Base-by-base conservation (phyloP, 495 filamentous ascomycete species). In the Elasticomyces elasticus region DNA sequence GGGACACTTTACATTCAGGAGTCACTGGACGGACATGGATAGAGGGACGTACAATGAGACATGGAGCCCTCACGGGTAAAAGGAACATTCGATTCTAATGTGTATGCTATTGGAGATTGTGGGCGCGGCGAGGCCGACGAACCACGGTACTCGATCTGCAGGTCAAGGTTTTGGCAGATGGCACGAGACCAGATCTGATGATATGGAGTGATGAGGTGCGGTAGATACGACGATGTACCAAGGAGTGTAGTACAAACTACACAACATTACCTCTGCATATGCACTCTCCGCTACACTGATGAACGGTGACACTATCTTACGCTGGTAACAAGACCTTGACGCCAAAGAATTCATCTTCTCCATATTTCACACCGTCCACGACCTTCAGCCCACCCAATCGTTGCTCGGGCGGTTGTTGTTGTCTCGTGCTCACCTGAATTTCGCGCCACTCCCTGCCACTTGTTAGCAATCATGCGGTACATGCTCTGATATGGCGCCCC, bases 271-370 rank as follows among this genome's bases (percentile, higher is more conserved):
- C n/a, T n/a, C n/a, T n/a, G n/a, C n/a, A n/a, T n/a, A n/a, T n/a
- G n/a, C n/a, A n/a, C n/a, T n/a, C n/a, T n/a, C n/a, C n/a, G n/a
- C n/a, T n/a, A n/a, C n/a, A n/a, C n/a, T n/a, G n/a, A n/a, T n/a
- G n/a, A n/a, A n/a, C n/a, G n/a, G n/a, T n/a, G n/a, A n/a, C n/a
- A n/a, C n/a, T n/a, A n/a, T n/a, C n/a, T n/a, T 49, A 49, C 24
- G 28, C 45, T 9, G 50, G 50, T 15, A 52, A 43, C 35, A 52
- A 20, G 5, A 52, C 50, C 31, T 52, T 43, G 4, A 52, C 50
- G 17, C 50, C 50, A 5, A 52, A 24, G 50, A 52, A 52, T 37
- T 43, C 33, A 28, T 52, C 50, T 17, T n/a, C 50, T 7, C 33
- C 50, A 28, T 42, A 52, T 37, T 52, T 52, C 7, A 52, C 50